A percentile compares a stretch with the other conserved stretches of the same genome.
These are phyloP conservation scores for Populus euphratica DNA, from an alignment of 345 rosid genomes.

Conservation along the genomic window DNA sequence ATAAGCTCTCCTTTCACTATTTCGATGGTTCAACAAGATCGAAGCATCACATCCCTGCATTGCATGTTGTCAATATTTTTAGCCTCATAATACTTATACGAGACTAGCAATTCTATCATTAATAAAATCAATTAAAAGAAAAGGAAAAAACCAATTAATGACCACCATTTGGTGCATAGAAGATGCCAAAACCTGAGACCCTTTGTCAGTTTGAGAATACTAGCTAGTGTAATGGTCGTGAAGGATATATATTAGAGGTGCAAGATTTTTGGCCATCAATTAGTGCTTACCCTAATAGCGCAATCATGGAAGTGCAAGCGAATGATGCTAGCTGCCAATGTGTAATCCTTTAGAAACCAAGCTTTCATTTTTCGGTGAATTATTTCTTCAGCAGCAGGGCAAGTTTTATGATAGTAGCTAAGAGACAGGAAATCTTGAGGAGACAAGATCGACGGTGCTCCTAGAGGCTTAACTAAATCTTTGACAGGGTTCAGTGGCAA, in stretches of 20 bases:
- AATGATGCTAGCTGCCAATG: conserved; percentile 23
- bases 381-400: conserved; percentile 20
- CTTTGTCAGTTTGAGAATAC: too few relatives aligned
- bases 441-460: background rate
- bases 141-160: background rate
- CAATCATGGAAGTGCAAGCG: conserved; percentile 29
- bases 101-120: background rate
- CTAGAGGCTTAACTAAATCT: background rate
- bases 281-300: conserved; percentile 14
- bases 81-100: too few relatives aligned
- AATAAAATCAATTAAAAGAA: background rate
- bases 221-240: too few relatives aligned
- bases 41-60: conserved; percentile 25
- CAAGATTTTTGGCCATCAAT: background rate
- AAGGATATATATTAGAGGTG: background rate
- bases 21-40: conserved; percentile 15
- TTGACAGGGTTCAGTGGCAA: background rate
- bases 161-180: background rate
- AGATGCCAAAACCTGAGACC: background rate
- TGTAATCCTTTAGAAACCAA: conserved; percentile 16
- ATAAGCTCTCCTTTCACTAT: conserved; percentile 20
- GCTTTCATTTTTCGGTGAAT: conserved; percentile 7
- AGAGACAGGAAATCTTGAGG: background rate
- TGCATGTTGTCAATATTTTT: background rate
- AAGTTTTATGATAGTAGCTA: background rate